Base-by-base conservation (phyloP, 768 basidiomycete species). In the Lactarius indigo region DNA sequence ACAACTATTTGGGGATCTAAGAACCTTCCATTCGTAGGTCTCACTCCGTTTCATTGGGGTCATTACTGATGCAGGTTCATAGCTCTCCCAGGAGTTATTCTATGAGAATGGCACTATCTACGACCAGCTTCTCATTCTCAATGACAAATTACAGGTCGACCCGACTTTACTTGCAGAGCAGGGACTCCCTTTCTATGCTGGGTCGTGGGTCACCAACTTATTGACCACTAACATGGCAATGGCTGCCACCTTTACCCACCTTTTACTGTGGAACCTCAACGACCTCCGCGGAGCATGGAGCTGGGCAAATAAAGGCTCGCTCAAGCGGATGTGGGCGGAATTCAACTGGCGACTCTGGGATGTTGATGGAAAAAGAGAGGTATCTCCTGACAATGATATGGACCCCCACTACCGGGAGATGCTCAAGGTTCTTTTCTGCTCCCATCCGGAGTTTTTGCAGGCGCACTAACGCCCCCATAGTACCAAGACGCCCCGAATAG, bases 391-490 rank as follows among this genome's bases (percentile, higher is more conserved):
- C 56, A 74, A 79, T 64, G 80, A 79, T 18, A 82, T 72, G 81
- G 83, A 73, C 81, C 81, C 82, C 8, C 82, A 83, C 70, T 83
- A 83, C 68, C 75, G 74, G 23, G 78, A 83, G 68, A 83, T 83
- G 82, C 75, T 83, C 18, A 83, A 83, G 78, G 82, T 79, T 26
- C 35, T 62, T 71, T 60, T 8, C 54, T 52, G 33, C n/a, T 23
- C 28, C 57, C 33, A 13, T 37, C 59, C 13, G 5, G 5, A 7
- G 1, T 15, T 8, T 17, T 23, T 23, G 39, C 9, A 31, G 47
- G 15, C n/a, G 30, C 30, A 41, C 61, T 50, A 12, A 61, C 30
- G 6, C 4, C 2, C 35, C 30, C 3, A 42, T 4, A 79, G 78
- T 79, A 80, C 64, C 72, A 74, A 20, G 77, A 80, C 20, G 68